These are phyloP conservation scores for Fragaria iinumae DNA, from an alignment of 306 rosid species.

Conservation along the genomic window DNA sequence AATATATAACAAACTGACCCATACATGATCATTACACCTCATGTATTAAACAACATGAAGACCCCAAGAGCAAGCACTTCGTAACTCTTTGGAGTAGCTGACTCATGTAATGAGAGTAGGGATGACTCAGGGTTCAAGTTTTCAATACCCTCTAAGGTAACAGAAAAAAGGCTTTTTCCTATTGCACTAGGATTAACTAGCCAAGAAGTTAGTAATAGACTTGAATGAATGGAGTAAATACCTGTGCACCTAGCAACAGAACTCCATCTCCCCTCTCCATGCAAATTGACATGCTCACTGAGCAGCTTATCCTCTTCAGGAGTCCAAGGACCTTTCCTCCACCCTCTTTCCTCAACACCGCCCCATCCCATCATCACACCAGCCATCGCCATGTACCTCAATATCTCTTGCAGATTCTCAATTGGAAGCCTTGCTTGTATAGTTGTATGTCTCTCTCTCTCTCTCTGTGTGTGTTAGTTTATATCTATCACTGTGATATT, in stretches of 20 bases:
- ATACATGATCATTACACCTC: background rate
- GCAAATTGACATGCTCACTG: conserved; percentile 39
- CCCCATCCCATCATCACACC: conserved; percentile 26
- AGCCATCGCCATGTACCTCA: conserved; percentile 19
- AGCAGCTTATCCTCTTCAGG: conserved; percentile 68
- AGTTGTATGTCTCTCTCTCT: background rate
- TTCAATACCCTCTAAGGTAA: background rate
- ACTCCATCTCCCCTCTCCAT: conserved; percentile 72
- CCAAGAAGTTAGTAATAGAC: background rate
- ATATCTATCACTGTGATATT: background rate
- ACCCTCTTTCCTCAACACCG: conserved; percentile 28
- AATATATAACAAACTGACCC: background rate
- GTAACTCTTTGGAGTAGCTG: background rate
- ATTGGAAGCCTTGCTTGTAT: background rate
- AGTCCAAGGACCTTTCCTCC: conserved; percentile 84
- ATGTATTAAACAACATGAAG: background rate
- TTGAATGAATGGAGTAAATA: background rate
- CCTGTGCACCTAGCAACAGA: conserved; percentile 53
- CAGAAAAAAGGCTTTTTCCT: background rate
- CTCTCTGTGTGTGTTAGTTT: background rate
- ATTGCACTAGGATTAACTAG: background rate
- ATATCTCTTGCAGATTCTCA: background rate
- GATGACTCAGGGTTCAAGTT: background rate
- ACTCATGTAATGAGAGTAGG: background rate
- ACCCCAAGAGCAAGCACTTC: background rate